A percentile compares a stretch with the other conserved stretches of the same genome.
Conservation (phyloP, 768 basidiomycete genomes). For the Sarcodon aspratus region DNA sequence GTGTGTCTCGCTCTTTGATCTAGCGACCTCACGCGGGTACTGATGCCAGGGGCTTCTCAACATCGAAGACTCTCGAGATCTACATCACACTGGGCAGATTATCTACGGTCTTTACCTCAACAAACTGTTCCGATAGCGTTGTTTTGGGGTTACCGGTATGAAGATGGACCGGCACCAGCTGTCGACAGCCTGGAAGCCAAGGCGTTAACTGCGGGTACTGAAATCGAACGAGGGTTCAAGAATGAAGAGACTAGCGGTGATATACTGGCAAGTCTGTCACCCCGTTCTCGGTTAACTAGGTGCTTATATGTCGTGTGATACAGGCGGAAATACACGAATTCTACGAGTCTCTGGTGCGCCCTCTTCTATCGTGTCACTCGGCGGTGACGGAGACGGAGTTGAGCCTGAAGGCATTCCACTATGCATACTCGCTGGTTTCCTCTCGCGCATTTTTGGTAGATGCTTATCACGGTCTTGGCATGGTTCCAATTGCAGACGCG, state of each 20-base stretch:
- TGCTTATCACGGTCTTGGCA: slow-evolving; percentile 30
- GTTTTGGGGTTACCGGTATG: slow-evolving; percentile 36
- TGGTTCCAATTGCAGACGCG: slow-evolving; percentile 38
- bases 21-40: slow-evolving; percentile 1
- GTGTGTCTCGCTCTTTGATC: slow-evolving; percentile 26
- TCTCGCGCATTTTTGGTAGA: slow-evolving; percentile 40
- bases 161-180: slow-evolving; percentile 7
- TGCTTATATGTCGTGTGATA: not conserved
- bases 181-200: slow-evolving; percentile 19
- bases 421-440: slow-evolving; percentile 34
- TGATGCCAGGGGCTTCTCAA: slow-evolving; percentile 5
- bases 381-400: not conserved
- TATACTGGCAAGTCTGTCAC: slow-evolving; percentile 7
- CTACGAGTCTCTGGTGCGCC: slow-evolving; percentile 9
- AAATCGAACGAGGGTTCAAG: slow-evolving; percentile 15
- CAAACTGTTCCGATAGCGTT: slow-evolving; percentile 43
- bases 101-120: slow-evolving; percentile 53
- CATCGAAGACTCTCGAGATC: slow-evolving; percentile 31
- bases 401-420: slow-evolving; percentile 17
- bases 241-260: slow-evolving; percentile 5
- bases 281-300: not conserved
- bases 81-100: slow-evolving; percentile 50
- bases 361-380: slow-evolving; percentile 3
- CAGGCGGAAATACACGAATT: slow-evolving; percentile 15
- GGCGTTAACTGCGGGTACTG: slow-evolving; percentile 22